Conservation (phyloP, 2,329 filamentous ascomycete genomes). For the Phialophora chinensis region DNA sequence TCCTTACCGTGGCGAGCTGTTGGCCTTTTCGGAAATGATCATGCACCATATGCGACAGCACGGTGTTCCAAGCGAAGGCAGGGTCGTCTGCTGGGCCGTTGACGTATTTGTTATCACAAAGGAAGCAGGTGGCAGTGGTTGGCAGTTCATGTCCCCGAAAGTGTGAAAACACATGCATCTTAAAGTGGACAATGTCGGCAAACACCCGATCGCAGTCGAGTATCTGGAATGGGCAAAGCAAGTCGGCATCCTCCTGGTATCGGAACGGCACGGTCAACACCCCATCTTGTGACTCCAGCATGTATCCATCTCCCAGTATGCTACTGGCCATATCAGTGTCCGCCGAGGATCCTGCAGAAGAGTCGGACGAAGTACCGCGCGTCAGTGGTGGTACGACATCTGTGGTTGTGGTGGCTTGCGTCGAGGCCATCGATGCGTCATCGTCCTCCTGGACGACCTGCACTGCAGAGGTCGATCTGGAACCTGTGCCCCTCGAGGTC, state of each 20-base stretch:
- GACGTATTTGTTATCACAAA: conserved; percentile 45
- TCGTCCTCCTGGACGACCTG: conserved; percentile 30
- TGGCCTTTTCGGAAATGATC: conserved; percentile 51
- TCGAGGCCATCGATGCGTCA: conserved; percentile 28
- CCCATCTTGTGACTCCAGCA: conserved; percentile 37
- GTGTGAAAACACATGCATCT: conserved; percentile 53
- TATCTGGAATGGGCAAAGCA: conserved; percentile 52
- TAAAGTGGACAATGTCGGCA: conserved; percentile 48
- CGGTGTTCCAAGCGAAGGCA: conserved; percentile 48
- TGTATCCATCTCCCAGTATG: conserved; percentile 36
- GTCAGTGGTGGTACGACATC: conserved; percentile 39
- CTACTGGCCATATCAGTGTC: conserved; percentile 38
- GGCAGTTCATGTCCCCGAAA: conserved; percentile 51
- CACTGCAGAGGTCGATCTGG: conserved; percentile 22
- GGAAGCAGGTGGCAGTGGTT: conserved; percentile 50
- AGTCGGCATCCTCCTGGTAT: conserved; percentile 36
- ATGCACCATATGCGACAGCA: conserved; percentile 51
- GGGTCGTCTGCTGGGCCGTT: conserved; percentile 36
- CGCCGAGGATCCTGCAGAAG: conserved; percentile 32
- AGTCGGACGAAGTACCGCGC: conserved; percentile 36
- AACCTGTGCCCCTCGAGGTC: conserved; percentile 23
- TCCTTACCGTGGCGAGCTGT: conserved; percentile 48
- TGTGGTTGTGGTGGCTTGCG: conserved; percentile 28
- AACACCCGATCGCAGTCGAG: conserved; percentile 52
- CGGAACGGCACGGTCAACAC: conserved; percentile 36